A percentile compares a stretch with the other conserved stretches of the same genome.
Evolutionary conservation across 257 asterid genomes (phyloP).

Genomic region (Nicotiana knightiana): DNA sequence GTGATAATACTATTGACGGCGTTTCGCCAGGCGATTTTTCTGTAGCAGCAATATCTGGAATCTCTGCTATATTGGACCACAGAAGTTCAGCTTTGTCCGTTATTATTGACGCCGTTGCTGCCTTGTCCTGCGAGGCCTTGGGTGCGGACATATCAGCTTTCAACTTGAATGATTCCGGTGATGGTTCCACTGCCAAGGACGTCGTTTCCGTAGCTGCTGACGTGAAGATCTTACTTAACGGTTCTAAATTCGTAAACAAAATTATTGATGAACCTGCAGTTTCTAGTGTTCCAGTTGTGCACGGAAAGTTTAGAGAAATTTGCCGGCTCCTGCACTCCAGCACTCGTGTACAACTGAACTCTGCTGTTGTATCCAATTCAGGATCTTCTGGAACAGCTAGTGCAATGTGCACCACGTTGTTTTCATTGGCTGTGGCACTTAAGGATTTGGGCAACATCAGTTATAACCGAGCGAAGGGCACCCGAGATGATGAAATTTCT

Average conservation of each 20-base stretch:
- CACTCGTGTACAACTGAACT: constrained; percentile 62
- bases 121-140: constrained; percentile 83
- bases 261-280: constrained; percentile 31
- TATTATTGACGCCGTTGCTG: constrained; percentile 57
- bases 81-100: constrained; percentile 31
- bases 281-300: constrained; percentile 52
- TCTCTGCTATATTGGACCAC: constrained; percentile 58
- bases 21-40: constrained; percentile 34
- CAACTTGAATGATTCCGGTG: constrained; percentile 80
- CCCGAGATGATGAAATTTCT: constrained; percentile 22
- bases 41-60: constrained; percentile 45
- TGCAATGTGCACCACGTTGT: constrained; percentile 41
- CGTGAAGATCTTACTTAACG: constrained; percentile 60
- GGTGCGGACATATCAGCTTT: constrained; percentile 54
- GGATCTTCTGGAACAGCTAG: constrained; percentile 33
- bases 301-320: constrained; percentile 60
- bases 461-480: constrained; percentile 31
- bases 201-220: constrained; percentile 77
- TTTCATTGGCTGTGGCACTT: constrained; percentile 43
- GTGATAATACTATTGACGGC: constrained; percentile 15
- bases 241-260: constrained; percentile 54
- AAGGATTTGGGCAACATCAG: constrained; percentile 52
- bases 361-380: constrained; percentile 30
- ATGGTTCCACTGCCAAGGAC: constrained; percentile 79
- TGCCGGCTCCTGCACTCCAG: constrained; percentile 47